Percentiles rank a stretch among this genome's conserved stretches.
Conservation (phyloP, 164 flowering plant genomes). For the Vitis rotundifolia region DNA sequence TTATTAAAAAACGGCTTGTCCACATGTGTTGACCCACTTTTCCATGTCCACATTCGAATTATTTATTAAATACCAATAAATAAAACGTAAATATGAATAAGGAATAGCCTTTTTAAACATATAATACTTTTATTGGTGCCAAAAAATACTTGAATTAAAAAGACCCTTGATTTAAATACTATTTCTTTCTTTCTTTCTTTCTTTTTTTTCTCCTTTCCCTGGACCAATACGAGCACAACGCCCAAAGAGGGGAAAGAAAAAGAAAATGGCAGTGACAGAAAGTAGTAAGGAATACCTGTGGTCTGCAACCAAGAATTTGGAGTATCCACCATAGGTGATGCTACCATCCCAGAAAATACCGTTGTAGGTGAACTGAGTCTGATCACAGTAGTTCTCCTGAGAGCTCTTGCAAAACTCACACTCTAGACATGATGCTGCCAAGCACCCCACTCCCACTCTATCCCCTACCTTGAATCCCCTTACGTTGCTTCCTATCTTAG, state of each 20-base stretch:
- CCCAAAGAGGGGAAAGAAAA: background rate
- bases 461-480: slow-evolving; percentile 59
- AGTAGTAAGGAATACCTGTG: slow-evolving; percentile 37
- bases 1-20: too few relatives aligned
- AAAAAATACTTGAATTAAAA: too few relatives aligned
- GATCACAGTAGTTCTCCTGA: slow-evolving; percentile 64
- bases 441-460: slow-evolving; percentile 63
- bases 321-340: slow-evolving; percentile 86
- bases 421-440: slow-evolving; percentile 55
- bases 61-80: too few relatives aligned
- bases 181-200: too few relatives aligned
- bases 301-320: slow-evolving; percentile 62
- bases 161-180: too few relatives aligned
- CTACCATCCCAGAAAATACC: slow-evolving; percentile 83
- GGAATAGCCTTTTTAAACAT: too few relatives aligned
- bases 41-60: too few relatives aligned
- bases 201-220: too few relatives aligned
- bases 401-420: slow-evolving; percentile 55
- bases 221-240: too few relatives aligned
- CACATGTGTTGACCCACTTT: too few relatives aligned
- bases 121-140: too few relatives aligned
- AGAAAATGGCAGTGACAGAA: background rate
- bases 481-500: slow-evolving; percentile 56
- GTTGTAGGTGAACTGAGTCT: slow-evolving; percentile 49
- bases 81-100: too few relatives aligned